phyloP scores from a whole-genome alignment of 2,329 filamentous ascomycete genomes.

The Colletotrichum brevisporum region DNA sequence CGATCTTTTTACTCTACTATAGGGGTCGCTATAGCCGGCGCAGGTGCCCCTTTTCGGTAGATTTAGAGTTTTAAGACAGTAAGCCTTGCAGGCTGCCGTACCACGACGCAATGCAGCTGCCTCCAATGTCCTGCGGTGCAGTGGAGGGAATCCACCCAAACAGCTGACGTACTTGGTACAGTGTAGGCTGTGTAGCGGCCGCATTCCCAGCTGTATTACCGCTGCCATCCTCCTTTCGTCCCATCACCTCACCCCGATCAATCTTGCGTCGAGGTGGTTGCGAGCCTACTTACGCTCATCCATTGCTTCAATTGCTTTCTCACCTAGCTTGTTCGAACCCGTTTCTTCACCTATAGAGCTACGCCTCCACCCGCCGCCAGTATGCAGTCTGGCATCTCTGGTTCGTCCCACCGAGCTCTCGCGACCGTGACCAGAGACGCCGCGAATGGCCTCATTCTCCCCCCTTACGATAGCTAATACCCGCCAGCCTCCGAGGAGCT shows the following conservation, averaged over 20 bases:
- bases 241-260: slow-evolving; percentile 3
- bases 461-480: background rate
- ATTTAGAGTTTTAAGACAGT: no score
- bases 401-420: slow-evolving; percentile 56
- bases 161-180: slow-evolving; percentile 19
- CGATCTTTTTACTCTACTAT: no score
- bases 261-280: background rate
- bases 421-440: background rate
- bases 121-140: background rate
- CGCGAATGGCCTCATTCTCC: background rate
- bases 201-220: slow-evolving; percentile 13
- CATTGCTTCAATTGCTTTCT: background rate
- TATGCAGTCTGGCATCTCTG: slow-evolving; percentile 87
- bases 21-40: no score
- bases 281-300: background rate
- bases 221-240: slow-evolving; percentile 2
- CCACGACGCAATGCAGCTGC: background rate
- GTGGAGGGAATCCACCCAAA: slow-evolving; percentile 14
- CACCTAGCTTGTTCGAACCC: no score
- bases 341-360: background rate
- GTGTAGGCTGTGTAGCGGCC: slow-evolving; percentile 19
- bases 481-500: slow-evolving; percentile 81
- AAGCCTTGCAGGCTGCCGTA: no score
- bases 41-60: no score
- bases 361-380: slow-evolving; percentile 10